Conservation (phyloP, 2,329 filamentous ascomycete genomes). For the Thelonectria blattea region DNA sequence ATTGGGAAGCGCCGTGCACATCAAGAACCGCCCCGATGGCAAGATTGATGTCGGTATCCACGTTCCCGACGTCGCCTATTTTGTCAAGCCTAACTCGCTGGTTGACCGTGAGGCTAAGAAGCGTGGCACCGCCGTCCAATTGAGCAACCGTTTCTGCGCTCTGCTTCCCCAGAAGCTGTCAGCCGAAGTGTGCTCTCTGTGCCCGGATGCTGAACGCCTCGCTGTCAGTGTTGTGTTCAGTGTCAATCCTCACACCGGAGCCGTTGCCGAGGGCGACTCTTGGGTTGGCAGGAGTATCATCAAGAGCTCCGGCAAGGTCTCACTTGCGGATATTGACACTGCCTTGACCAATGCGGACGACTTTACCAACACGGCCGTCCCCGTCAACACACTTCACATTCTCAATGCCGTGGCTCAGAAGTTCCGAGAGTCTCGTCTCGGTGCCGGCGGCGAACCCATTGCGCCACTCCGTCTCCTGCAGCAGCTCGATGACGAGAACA, state of each 20-base stretch:
- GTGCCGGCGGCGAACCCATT: slow-evolving; percentile 78
- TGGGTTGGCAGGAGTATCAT: slow-evolving; percentile 95
- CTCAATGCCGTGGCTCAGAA: slow-evolving; percentile 85
- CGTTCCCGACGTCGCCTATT: slow-evolving; percentile 93
- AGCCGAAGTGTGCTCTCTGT: slow-evolving; percentile 84
- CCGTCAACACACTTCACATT: slow-evolving; percentile 78
- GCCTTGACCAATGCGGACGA: slow-evolving; percentile 71
- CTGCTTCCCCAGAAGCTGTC: slow-evolving; percentile 88
- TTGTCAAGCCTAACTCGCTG: slow-evolving; percentile 93
- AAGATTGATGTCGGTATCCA: slow-evolving; percentile 95
- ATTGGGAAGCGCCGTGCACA: slow-evolving; percentile 89
- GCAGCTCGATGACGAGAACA: slow-evolving; percentile 96
- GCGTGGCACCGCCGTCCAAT: slow-evolving; percentile 92
- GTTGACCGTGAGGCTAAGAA: slow-evolving; percentile 98
- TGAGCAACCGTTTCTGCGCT: slow-evolving; percentile 86
- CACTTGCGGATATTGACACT: slow-evolving; percentile 84
- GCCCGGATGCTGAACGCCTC: slow-evolving; percentile 86
- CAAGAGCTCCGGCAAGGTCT: slow-evolving; percentile 86
- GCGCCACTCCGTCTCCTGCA: slow-evolving; percentile 88
- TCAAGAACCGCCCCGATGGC: slow-evolving; percentile 83
- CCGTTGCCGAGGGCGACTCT: slow-evolving; percentile 81
- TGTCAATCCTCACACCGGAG: slow-evolving; percentile 80
- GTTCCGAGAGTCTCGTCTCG: slow-evolving; percentile 87
- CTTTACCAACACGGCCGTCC: slow-evolving; percentile 68
- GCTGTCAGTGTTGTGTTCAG: slow-evolving; percentile 93